Conservation (phyloP, 2,329 filamentous ascomycete species). For the Alternaria angustiovoidea region DNA sequence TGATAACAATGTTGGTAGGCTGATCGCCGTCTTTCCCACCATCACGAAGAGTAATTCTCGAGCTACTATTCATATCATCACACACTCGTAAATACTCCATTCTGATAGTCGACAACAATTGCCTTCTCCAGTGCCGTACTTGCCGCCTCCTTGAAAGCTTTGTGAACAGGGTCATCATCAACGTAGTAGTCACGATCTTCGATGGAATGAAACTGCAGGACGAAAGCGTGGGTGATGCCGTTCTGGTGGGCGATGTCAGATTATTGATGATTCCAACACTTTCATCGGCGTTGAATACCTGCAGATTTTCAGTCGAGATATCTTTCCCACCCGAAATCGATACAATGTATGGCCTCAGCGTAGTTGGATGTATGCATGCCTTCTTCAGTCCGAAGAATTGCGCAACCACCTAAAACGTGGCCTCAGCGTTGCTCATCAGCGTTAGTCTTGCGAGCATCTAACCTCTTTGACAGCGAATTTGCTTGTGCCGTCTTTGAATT, state of each 20-base stretch:
- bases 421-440: conserved; percentile 18
- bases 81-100: conserved; percentile 39
- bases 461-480: conserved; percentile 42
- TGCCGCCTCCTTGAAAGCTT: conserved; percentile 50
- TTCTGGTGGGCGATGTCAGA: conserved; percentile 54
- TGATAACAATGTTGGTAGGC: too few relatives aligned
- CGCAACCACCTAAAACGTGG: conserved; percentile 33
- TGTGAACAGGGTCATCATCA: conserved; percentile 51
- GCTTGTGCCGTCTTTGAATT: conserved; percentile 42
- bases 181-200: conserved; percentile 57
- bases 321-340: conserved; percentile 45
- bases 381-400: conserved; percentile 44
- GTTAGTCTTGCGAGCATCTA: conserved; percentile 1
- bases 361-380: conserved; percentile 39
- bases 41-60: not conserved
- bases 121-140: conserved; percentile 48
- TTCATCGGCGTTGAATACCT: conserved; percentile 30
- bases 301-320: conserved; percentile 43
- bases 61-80: not conserved
- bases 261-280: conserved; percentile 51
- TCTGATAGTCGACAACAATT: conserved; percentile 53
- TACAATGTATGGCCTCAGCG: conserved; percentile 36
- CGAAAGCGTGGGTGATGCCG: conserved; percentile 56
- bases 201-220: conserved; percentile 52
- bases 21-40: not conserved